phyloP scores from a whole-genome alignment of 345 rosid species.

The rapeseed (Brassica napus) region DNA sequence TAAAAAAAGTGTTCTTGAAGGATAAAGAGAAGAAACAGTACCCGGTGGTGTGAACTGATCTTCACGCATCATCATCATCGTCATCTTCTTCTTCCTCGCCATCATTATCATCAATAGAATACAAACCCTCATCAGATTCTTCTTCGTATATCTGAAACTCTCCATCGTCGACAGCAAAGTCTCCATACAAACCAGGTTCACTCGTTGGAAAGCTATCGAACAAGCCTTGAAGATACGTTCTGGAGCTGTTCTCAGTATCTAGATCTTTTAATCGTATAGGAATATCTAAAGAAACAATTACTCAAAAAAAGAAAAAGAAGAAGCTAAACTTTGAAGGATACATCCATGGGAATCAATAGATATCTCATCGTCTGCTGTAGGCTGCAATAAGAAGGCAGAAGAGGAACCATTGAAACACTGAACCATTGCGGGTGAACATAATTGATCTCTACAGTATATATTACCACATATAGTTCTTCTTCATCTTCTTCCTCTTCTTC shows the following conservation, averaged over 20 bases:
- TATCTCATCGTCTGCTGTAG: slow-evolving; percentile 54
- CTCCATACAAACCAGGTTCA: slow-evolving; percentile 43
- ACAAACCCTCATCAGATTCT: slow-evolving; percentile 66
- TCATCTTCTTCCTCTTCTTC: slow-evolving; percentile 45
- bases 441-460: neutral
- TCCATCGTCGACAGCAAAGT: slow-evolving; percentile 52
- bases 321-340: slow-evolving; percentile 40
- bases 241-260: slow-evolving; percentile 71
- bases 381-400: slow-evolving; percentile 46
- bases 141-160: slow-evolving; percentile 86
- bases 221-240: slow-evolving; percentile 80
- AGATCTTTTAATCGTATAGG: slow-evolving; percentile 54
- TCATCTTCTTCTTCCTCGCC: slow-evolving; percentile 20
- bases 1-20: neutral
- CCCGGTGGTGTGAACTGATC: slow-evolving; percentile 19
- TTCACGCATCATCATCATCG: slow-evolving; percentile 29
- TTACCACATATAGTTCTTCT: slow-evolving; percentile 57
- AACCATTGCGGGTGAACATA: neutral
- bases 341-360: slow-evolving; percentile 58
- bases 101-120: slow-evolving; percentile 43
- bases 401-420: neutral
- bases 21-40: slow-evolving; percentile 16
- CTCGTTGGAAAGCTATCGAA: slow-evolving; percentile 74
- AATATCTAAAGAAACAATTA: slow-evolving; percentile 28
- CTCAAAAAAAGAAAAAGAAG: neutral